A percentile compares a stretch with the other conserved stretches of the same genome.
Evolutionary conservation across 2,329 filamentous ascomycete genomes (phyloP).

Genomic region (Coniochaeta prunicola): DNA sequence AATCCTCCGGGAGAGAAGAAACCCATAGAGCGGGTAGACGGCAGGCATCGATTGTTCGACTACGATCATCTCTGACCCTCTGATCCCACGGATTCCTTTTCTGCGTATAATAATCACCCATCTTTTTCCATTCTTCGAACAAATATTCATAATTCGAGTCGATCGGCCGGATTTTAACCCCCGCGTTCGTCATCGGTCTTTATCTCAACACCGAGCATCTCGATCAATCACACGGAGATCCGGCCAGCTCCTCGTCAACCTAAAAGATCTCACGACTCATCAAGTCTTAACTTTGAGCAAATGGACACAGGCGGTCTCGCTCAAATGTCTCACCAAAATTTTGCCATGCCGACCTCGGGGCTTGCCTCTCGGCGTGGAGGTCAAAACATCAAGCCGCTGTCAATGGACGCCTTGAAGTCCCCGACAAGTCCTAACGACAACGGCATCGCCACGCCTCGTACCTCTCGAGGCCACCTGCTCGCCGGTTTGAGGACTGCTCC

Average conservation of each 20-base stretch:
- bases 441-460: constrained; percentile 74
- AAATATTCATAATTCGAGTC: background rate
- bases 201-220: background rate
- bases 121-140: background rate
- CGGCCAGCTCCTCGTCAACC: background rate
- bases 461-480: constrained; percentile 88
- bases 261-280: constrained; percentile 4
- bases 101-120: background rate
- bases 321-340: constrained; percentile 94
- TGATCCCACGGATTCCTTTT: background rate
- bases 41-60: constrained; percentile 1
- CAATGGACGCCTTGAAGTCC: constrained; percentile 63
- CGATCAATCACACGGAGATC: background rate
- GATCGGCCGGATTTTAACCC: background rate
- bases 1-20: background rate
- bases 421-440: constrained; percentile 57
- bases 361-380: constrained; percentile 81
- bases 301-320: constrained; percentile 98
- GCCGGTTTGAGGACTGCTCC: constrained; percentile 90
- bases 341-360: constrained; percentile 69
- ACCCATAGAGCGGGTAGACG: background rate
- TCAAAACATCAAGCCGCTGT: constrained; percentile 85
- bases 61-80: background rate
- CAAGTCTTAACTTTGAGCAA: constrained; percentile 34
- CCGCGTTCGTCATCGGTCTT: background rate